Conservation (phyloP, 495 filamentous ascomycete genomes). For the Parachaetomium inaequale region DNA sequence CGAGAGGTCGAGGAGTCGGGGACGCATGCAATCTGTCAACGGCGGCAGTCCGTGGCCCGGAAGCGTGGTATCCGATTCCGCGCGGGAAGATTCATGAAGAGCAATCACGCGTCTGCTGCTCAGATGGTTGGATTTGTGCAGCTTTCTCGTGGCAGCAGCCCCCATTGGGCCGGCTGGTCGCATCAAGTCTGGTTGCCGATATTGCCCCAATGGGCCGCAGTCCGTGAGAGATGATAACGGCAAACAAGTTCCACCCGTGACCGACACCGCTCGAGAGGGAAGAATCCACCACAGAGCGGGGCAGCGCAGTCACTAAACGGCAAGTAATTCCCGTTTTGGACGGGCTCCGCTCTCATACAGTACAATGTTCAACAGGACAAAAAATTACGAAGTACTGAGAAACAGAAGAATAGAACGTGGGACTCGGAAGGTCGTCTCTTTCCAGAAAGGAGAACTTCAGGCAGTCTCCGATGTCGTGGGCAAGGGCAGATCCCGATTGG, state of each 20-base stretch:
- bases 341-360: too few species aligned
- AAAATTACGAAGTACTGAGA: too few species aligned
- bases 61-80: constrained; percentile 17
- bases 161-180: neutral
- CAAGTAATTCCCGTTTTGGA: too few species aligned
- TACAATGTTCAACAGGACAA: too few species aligned
- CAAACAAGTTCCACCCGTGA: neutral
- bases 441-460: too few species aligned
- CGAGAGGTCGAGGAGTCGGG: neutral
- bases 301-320: too few species aligned
- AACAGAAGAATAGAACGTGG: too few species aligned
- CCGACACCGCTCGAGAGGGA: too few species aligned
- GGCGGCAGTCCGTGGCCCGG: neutral
- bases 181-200: neutral
- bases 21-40: neutral
- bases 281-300: too few species aligned
- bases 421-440: too few species aligned
- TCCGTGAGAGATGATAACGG: neutral
- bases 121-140: neutral
- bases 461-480: too few species aligned
- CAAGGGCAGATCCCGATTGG: too few species aligned
- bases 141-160: neutral
- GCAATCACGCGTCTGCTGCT: neutral
- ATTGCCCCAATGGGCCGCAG: neutral
- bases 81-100: neutral